These are phyloP conservation scores for Fusarium penzigii DNA, from an alignment of 2,329 filamentous ascomycete species.

Conservation along the genomic window DNA sequence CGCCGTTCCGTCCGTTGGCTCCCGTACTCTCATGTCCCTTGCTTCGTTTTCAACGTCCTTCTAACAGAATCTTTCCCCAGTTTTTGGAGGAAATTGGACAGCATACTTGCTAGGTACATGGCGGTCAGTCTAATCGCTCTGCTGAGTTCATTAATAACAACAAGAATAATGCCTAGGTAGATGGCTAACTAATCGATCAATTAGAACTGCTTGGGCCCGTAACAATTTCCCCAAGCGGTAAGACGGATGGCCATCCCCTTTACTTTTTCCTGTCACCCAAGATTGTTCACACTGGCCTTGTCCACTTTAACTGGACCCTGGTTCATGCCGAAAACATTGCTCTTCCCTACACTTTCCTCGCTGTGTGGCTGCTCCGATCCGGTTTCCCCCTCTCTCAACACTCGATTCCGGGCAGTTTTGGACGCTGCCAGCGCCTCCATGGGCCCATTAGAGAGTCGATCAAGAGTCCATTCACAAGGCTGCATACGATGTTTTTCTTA, in stretches of 20 bases:
- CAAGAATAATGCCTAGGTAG: too few species aligned
- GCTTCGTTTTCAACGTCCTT: too few species aligned
- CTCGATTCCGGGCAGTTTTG: neutral
- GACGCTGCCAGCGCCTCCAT: slow-evolving; percentile 23
- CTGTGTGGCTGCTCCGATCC: slow-evolving; percentile 5
- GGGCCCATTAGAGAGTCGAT: slow-evolving; percentile 10
- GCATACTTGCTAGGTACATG: too few species aligned
- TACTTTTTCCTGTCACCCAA: neutral
- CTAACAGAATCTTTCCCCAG: too few species aligned
- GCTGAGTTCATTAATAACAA: too few species aligned
- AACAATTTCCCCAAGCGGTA: neutral
- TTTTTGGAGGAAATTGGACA: too few species aligned
- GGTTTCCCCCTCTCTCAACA: slow-evolving; percentile 16
- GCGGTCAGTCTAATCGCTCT: too few species aligned
- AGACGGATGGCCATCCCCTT: neutral
- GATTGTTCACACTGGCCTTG: neutral
- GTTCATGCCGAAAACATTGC: neutral
- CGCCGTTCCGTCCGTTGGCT: too few species aligned
- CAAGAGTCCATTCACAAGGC: slow-evolving; percentile 16
- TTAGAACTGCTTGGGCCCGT: neutral
- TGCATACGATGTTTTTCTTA: slow-evolving; percentile 25
- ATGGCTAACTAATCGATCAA: neutral
- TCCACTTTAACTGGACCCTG: neutral
- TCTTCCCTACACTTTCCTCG: too few species aligned
- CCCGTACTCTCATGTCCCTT: too few species aligned